phyloP scores from a whole-genome alignment of 371 early-diverging fungal species.

The Mortierella sp. region DNA sequence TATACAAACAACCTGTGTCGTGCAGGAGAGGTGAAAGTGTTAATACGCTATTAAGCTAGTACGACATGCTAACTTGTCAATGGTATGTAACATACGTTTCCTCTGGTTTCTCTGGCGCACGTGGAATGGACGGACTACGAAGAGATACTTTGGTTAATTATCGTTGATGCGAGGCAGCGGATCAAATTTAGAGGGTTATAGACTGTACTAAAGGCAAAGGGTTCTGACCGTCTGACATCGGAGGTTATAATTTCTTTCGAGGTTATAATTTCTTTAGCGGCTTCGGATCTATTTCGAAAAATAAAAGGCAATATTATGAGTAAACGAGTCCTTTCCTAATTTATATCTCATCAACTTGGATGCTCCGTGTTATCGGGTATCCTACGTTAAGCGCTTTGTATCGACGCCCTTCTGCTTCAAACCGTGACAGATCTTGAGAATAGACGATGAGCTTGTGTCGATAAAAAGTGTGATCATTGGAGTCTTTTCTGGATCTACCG shows the following conservation, averaged over 20 bases:
- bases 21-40: background rate
- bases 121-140: constrained; percentile 11
- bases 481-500: constrained; percentile 10
- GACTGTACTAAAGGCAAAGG: background rate
- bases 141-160: background rate
- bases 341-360: background rate
- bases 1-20: constrained; percentile 42
- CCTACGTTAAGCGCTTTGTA: constrained; percentile 33
- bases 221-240: constrained; percentile 14
- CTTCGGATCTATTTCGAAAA: constrained; percentile 13
- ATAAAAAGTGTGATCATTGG: constrained; percentile 37
- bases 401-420: constrained; percentile 38
- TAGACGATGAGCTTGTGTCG: constrained; percentile 18
- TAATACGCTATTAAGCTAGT: background rate
- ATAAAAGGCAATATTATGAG: background rate
- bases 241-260: constrained; percentile 12
- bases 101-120: constrained; percentile 10
- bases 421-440: constrained; percentile 19
- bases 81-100: constrained; percentile 30
- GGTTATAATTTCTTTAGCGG: constrained; percentile 19
- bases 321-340: background rate
- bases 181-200: background rate
- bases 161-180: background rate
- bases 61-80: background rate
- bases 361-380: background rate